Evolutionary conservation across 2,329 filamentous ascomycete species (phyloP).

Genomic region (Cytospora mali): DNA sequence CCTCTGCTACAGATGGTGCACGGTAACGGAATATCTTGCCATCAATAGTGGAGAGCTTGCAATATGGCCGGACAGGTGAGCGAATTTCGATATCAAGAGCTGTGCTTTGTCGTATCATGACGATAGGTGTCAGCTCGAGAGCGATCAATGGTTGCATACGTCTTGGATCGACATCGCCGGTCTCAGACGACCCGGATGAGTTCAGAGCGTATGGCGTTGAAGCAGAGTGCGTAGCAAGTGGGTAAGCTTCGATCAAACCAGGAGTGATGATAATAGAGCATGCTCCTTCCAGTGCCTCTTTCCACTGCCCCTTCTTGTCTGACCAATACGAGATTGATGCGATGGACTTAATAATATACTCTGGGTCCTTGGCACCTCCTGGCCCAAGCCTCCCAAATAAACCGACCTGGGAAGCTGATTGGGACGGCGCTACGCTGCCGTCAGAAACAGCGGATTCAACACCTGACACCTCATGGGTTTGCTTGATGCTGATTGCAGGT

Average conservation of each 20-base stretch:
- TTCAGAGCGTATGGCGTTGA: constrained; percentile 37
- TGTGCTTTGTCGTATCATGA: constrained; percentile 87
- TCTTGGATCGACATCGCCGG: constrained; percentile 35
- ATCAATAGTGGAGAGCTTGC: constrained; percentile 67
- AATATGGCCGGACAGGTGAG: constrained; percentile 76
- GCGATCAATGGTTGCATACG: constrained; percentile 58
- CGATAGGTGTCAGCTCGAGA: constrained; percentile 86
- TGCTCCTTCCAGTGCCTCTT: constrained; percentile 54
- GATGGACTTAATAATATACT: constrained; percentile 50
- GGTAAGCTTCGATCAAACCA: constrained; percentile 61
- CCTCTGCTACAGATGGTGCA: constrained; percentile 74
- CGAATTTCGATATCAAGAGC: constrained; percentile 92
- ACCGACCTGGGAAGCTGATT: constrained; percentile 76
- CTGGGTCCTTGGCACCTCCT: constrained; percentile 54
- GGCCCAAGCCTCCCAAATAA: constrained; percentile 42
- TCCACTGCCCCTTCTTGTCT: constrained; percentile 61
- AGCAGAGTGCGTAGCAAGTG: constrained; percentile 42
- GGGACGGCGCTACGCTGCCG: constrained; percentile 73
- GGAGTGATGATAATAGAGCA: constrained; percentile 60
- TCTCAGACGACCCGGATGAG: constrained; percentile 40
- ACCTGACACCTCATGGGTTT: constrained; percentile 35
- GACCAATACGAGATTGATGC: constrained; percentile 66
- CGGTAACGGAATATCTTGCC: constrained; percentile 86
- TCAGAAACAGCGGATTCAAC: constrained; percentile 50
- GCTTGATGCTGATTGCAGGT: constrained; percentile 59